Evolutionary conservation across 176 grass and related monocot species (phyloP).

Genomic region (Typha latifolia): DNA sequence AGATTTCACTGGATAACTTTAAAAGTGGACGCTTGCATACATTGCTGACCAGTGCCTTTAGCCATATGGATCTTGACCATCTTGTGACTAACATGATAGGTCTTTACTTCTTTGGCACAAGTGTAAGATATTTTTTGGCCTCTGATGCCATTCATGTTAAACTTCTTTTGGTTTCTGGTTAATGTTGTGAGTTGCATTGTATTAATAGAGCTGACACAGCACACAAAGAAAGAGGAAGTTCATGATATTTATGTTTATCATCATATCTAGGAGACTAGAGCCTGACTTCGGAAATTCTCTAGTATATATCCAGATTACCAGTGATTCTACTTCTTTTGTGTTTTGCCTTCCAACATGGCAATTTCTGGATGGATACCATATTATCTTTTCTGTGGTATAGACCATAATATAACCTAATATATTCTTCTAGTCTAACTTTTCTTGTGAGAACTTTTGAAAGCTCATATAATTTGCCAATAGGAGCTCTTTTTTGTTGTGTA

Average conservation of each 20-base stretch:
- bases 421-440: too few relatives aligned
- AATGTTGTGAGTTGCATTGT: not conserved
- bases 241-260: not conserved
- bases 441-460: too few relatives aligned
- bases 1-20: constrained; percentile 84
- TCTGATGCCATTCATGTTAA: not conserved
- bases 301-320: too few relatives aligned
- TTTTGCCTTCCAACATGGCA: too few relatives aligned
- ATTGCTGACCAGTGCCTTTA: constrained; percentile 74
- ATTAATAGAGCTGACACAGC: not conserved
- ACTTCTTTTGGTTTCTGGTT: constrained; percentile 5
- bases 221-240: not conserved
- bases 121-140: constrained; percentile 25
- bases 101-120: constrained; percentile 75
- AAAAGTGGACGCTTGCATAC: constrained; percentile 78
- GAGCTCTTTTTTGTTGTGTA: too few relatives aligned
- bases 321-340: too few relatives aligned
- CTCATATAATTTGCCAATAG: too few relatives aligned
- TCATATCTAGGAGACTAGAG: not conserved
- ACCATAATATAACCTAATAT: too few relatives aligned
- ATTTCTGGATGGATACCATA: too few relatives aligned
- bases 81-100: constrained; percentile 71
- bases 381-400: too few relatives aligned
- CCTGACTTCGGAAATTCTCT: too few relatives aligned
- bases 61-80: constrained; percentile 40